Evolutionary conservation across 2,329 filamentous ascomycete genomes (phyloP).

Genomic region (Colletotrichum filicis): DNA sequence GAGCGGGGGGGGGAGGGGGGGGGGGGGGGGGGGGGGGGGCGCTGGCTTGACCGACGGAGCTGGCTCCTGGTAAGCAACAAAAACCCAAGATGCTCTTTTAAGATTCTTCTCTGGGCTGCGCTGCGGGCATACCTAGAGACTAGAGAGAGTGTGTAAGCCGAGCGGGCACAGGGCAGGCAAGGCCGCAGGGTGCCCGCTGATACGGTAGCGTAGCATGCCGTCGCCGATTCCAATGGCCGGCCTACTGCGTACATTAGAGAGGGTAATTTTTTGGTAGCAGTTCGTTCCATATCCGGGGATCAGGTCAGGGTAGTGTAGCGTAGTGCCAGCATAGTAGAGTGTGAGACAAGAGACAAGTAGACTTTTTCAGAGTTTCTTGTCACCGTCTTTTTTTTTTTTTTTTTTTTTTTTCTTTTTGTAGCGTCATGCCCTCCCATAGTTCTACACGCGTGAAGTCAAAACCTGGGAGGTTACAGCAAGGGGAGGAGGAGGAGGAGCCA

Average conservation of each 20-base stretch:
- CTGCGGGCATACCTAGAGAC: background rate
- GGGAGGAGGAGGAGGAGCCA: too few relatives aligned
- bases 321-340: background rate
- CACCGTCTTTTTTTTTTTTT: background rate
- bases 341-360: background rate
- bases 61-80: constrained; percentile 4
- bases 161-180: background rate
- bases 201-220: background rate
- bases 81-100: background rate
- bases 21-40: too few relatives aligned
- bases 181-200: background rate
- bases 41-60: background rate
- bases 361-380: background rate
- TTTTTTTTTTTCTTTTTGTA: background rate
- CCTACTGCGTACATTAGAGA: too few relatives aligned
- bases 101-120: background rate
- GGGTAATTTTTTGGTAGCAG: background rate
- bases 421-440: background rate
- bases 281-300: background rate
- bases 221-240: background rate
- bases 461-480: background rate
- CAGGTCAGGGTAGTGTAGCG: background rate
- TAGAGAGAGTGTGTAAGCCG: background rate
- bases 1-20: too few relatives aligned
- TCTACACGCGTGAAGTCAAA: background rate